Percentiles rank a stretch among this genome's conserved stretches.
Evolutionary conservation across 2,329 filamentous ascomycete species (phyloP).

Genomic region (Penicillium polonicum): DNA sequence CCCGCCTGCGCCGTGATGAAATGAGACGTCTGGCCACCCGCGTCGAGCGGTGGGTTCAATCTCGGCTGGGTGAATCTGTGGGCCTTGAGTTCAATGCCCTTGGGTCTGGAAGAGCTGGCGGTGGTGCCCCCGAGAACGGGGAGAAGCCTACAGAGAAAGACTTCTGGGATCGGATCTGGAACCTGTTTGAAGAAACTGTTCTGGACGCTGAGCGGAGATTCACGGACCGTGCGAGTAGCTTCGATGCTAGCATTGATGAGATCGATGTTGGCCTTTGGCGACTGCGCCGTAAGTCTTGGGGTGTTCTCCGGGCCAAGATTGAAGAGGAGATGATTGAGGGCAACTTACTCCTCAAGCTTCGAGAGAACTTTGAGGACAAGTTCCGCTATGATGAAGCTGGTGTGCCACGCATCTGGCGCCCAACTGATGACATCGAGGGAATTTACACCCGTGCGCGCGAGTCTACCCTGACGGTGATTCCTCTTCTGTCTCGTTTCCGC

Average conservation of each 20-base stretch:
- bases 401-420: slow-evolving; percentile 94
- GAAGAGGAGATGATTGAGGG: slow-evolving; percentile 98
- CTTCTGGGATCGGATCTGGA: slow-evolving; percentile 96
- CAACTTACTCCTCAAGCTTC: slow-evolving; percentile 89
- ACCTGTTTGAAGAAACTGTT: slow-evolving; percentile 76
- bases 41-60: slow-evolving; percentile 90
- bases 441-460: slow-evolving; percentile 89
- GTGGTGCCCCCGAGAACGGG: slow-evolving; percentile 74
- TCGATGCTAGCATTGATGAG: slow-evolving; percentile 87
- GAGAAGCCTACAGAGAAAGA: slow-evolving; percentile 78
- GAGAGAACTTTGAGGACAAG: slow-evolving; percentile 98
- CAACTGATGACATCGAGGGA: slow-evolving; percentile 94
- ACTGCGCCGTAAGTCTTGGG: slow-evolving; percentile 90
- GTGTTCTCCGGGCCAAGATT: slow-evolving; percentile 81
- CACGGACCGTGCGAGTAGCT: slow-evolving; percentile 83
- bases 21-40: slow-evolving; percentile 89
- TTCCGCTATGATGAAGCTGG: slow-evolving; percentile 96
- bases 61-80: slow-evolving; percentile 79
- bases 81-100: slow-evolving; percentile 95
- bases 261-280: slow-evolving; percentile 92
- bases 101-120: slow-evolving; percentile 79
- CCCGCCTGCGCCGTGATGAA: slow-evolving; percentile 84
- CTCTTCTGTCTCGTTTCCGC: slow-evolving; percentile 80
- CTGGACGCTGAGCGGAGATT: slow-evolving; percentile 83
- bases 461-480: slow-evolving; percentile 86